These are phyloP conservation scores for Lepidium aucheri DNA, from an alignment of 345 rosid genomes.

Conservation along the genomic window DNA sequence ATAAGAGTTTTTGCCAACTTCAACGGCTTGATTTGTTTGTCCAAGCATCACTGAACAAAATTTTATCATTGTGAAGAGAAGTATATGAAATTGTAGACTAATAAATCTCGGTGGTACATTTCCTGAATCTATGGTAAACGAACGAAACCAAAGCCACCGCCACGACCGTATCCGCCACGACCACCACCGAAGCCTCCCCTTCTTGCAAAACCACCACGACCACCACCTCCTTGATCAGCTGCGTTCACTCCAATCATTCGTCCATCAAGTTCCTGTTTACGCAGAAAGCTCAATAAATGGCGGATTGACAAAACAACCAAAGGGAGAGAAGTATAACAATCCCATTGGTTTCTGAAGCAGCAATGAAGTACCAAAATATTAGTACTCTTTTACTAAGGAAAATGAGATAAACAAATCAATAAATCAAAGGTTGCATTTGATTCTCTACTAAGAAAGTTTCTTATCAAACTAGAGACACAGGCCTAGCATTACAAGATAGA, in stretches of 20 bases:
- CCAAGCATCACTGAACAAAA: too few relatives aligned
- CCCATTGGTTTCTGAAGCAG: background rate
- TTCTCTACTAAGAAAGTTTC: background rate
- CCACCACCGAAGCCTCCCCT: constrained; percentile 27
- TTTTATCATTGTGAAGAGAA: too few relatives aligned
- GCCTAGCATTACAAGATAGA: background rate
- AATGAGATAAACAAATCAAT: background rate
- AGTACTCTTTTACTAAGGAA: background rate
- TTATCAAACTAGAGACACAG: background rate
- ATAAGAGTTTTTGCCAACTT: too few relatives aligned
- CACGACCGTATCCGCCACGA: constrained; percentile 7
- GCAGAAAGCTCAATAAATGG: too few relatives aligned
- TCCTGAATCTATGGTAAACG: constrained; percentile 5
- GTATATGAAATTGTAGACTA: background rate
- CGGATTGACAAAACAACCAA: too few relatives aligned
- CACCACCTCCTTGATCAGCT: too few relatives aligned
- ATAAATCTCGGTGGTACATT: background rate
- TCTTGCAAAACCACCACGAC: constrained; percentile 21
- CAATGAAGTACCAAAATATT: background rate
- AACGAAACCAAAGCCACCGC: constrained; percentile 11
- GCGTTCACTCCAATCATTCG: too few relatives aligned
- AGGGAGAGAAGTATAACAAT: too few relatives aligned
- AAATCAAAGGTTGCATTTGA: background rate
- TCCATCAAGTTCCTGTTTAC: too few relatives aligned
- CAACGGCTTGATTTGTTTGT: too few relatives aligned